Percentiles rank a stretch among this genome's conserved stretches.
phyloP scores from a whole-genome alignment of 2,329 filamentous ascomycete genomes.

The Paecilomyces fulvus region DNA sequence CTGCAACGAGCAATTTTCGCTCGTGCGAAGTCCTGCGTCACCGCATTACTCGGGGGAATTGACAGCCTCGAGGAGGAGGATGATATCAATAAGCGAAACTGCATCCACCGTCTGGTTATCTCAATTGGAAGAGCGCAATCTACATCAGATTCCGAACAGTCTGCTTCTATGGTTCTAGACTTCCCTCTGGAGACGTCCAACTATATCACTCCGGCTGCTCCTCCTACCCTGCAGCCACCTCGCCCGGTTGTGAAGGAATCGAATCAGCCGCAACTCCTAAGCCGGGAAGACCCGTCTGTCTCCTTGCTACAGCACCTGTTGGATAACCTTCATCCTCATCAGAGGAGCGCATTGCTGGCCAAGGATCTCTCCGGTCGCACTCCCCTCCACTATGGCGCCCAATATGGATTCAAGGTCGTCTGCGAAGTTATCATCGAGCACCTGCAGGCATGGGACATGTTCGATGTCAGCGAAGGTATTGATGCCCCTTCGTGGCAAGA shows the following conservation, averaged over 20 bases:
- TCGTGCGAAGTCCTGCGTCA: slow-evolving; percentile 65
- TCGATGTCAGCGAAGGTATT: slow-evolving; percentile 75
- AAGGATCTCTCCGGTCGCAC: slow-evolving; percentile 74
- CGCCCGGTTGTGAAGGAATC: slow-evolving; percentile 59
- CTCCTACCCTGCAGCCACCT: slow-evolving; percentile 55
- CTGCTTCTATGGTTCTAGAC: slow-evolving; percentile 43
- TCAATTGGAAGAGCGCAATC: slow-evolving; percentile 72
- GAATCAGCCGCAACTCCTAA: slow-evolving; percentile 50
- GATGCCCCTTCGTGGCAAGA: slow-evolving; percentile 88
- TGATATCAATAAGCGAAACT: slow-evolving; percentile 90
- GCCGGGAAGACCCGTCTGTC: slow-evolving; percentile 66
- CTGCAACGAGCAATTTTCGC: slow-evolving; percentile 51
- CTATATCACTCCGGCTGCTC: slow-evolving; percentile 71
- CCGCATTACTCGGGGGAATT: slow-evolving; percentile 60
- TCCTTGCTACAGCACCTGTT: slow-evolving; percentile 57
- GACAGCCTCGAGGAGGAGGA: slow-evolving; percentile 73
- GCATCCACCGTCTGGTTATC: slow-evolving; percentile 85
- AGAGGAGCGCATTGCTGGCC: slow-evolving; percentile 58
- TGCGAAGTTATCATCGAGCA: slow-evolving; percentile 79
- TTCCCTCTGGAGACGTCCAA: slow-evolving; percentile 51
- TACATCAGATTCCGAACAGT: slow-evolving; percentile 44
- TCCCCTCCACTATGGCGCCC: slow-evolving; percentile 86
- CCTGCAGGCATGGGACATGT: slow-evolving; percentile 84
- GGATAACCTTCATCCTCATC: slow-evolving; percentile 57
- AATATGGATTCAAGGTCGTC: slow-evolving; percentile 88